phyloP scores from a whole-genome alignment of 441 rosid genomes.

The California macrophylla region DNA sequence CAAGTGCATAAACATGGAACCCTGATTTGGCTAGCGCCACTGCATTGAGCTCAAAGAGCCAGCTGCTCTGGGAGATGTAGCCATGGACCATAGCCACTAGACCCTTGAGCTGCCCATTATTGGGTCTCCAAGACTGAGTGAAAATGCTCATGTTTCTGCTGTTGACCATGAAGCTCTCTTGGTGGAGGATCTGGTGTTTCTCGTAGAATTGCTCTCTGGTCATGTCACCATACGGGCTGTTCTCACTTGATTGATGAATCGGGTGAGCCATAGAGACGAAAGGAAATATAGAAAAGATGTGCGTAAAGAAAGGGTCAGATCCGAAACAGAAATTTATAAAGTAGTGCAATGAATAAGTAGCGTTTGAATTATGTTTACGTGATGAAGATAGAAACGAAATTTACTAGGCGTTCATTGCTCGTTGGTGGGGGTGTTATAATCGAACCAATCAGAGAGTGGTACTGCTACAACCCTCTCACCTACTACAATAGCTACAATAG shows the following conservation, averaged over 20 bases:
- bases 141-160: slow-evolving; percentile 23
- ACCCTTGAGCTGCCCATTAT: slow-evolving; percentile 14
- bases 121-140: slow-evolving; percentile 26
- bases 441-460: too few species aligned
- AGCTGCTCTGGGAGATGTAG: slow-evolving; percentile 29
- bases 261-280: slow-evolving; percentile 20
- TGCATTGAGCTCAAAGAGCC: slow-evolving; percentile 29
- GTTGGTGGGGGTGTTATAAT: too few species aligned
- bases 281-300: too few species aligned
- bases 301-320: too few species aligned
- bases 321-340: too few species aligned
- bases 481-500: too few species aligned
- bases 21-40: slow-evolving; percentile 25
- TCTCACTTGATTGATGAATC: slow-evolving; percentile 24
- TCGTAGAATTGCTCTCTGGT: slow-evolving; percentile 27
- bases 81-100: slow-evolving; percentile 32
- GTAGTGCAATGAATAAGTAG: too few species aligned
- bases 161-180: slow-evolving; percentile 20
- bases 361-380: too few species aligned
- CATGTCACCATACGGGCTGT: slow-evolving; percentile 23
- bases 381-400: too few species aligned
- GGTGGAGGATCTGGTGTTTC: slow-evolving; percentile 22
- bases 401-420: too few species aligned
- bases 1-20: slow-evolving; percentile 25
- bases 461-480: too few species aligned